These are phyloP conservation scores for Botrytis fragariae DNA, from an alignment of 2,329 filamentous ascomycete species.

Conservation along the genomic window DNA sequence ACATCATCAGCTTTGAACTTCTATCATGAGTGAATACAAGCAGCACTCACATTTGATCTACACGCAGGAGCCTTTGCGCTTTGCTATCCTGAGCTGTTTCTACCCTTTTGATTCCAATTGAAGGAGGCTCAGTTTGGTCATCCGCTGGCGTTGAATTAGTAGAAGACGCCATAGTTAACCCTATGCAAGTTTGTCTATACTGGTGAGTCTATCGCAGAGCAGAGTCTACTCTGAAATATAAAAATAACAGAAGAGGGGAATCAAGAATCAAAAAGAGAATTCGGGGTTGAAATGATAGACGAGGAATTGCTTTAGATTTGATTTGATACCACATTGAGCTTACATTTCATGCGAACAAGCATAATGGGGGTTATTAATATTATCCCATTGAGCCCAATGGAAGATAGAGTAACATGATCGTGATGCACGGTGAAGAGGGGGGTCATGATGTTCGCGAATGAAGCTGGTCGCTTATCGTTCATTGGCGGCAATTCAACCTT, in stretches of 20 bases:
- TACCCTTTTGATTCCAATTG: constrained; percentile 3
- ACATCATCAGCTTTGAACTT: background rate
- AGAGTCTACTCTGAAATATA: background rate
- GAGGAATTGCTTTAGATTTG: background rate
- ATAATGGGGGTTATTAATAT: background rate
- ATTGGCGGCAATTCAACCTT: too few species aligned
- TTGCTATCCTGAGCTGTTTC: constrained; percentile 8
- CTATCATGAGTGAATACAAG: background rate
- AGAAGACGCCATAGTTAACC: constrained; percentile 1
- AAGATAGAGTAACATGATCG: background rate
- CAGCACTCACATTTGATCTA: constrained; percentile 14
- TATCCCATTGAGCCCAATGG: background rate
- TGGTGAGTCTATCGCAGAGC: background rate
- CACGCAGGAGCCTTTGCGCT: constrained; percentile 10
- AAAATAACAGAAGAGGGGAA: background rate
- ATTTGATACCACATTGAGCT: background rate
- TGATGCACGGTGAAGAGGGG: background rate
- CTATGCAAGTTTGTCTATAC: background rate
- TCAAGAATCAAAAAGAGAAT: background rate
- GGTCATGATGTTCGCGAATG: background rate
- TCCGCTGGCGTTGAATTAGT: background rate
- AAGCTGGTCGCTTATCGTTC: background rate
- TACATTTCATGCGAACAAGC: background rate
- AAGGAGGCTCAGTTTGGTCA: background rate
- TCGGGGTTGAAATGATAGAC: background rate